Conservation (phyloP, 1,139 yeast species). For the Pichia inconspicua region DNA sequence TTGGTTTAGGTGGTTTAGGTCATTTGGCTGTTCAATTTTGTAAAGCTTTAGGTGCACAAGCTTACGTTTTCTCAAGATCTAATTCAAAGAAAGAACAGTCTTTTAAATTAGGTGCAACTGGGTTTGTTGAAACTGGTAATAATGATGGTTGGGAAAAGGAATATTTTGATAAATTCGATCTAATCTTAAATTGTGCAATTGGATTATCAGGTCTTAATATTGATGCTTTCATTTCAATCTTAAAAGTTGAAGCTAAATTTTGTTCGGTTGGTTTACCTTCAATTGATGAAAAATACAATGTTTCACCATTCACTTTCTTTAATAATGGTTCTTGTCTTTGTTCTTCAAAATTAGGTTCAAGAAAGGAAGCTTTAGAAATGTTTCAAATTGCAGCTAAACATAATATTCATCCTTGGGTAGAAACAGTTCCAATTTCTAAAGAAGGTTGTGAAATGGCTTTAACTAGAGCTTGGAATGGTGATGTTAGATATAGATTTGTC, state of each 20-base stretch:
- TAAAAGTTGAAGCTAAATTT: constrained; percentile 42
- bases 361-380: constrained; percentile 48
- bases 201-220: constrained; percentile 37
- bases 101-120: constrained; percentile 42
- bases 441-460: constrained; percentile 45
- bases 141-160: constrained; percentile 35
- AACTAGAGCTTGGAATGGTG: constrained; percentile 46
- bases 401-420: constrained; percentile 51
- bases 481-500: constrained; percentile 59
- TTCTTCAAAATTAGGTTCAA: constrained; percentile 30
- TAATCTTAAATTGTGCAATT: constrained; percentile 47
- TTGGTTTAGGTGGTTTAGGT: constrained; percentile 57
- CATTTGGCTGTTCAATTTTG: constrained; percentile 51
- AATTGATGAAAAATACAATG: constrained; percentile 33
- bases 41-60: constrained; percentile 51
- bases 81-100: constrained; percentile 44
- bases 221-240: constrained; percentile 30
- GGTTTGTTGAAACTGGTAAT: constrained; percentile 43
- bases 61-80: constrained; percentile 48
- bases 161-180: constrained; percentile 34
- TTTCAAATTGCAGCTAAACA: constrained; percentile 47
- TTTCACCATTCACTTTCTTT: constrained; percentile 40
- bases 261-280: constrained; percentile 51
- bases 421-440: constrained; percentile 46
- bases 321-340: constrained; percentile 36